phyloP scores from a whole-genome alignment of 2,329 filamentous ascomycete species.

The Fusarium sp. region DNA sequence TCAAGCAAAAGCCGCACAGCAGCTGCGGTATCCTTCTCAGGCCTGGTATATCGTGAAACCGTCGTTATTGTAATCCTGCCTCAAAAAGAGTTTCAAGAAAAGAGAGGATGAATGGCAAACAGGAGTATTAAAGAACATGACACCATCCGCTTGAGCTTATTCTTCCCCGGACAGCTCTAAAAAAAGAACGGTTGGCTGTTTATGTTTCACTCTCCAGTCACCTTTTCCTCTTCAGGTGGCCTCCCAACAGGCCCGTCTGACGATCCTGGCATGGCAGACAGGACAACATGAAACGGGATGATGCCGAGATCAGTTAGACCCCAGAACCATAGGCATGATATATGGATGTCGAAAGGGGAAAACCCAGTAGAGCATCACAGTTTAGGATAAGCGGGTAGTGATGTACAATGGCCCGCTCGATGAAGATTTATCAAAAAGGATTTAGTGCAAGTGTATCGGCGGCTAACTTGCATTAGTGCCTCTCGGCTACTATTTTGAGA shows the following conservation, averaged over 20 bases:
- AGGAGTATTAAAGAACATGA: constrained; percentile 27
- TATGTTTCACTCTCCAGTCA: constrained; percentile 28
- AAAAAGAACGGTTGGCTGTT: constrained; percentile 30
- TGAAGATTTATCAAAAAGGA: background rate
- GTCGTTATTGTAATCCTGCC: constrained; percentile 22
- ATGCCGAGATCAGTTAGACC: constrained; percentile 16
- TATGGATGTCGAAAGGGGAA: background rate
- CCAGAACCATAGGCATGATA: background rate
- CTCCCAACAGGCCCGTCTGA: constrained; percentile 17
- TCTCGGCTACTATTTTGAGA: constrained; percentile 34
- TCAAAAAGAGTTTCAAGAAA: constrained; percentile 16
- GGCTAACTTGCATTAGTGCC: constrained; percentile 44
- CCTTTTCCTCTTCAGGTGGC: constrained; percentile 12
- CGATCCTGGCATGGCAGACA: constrained; percentile 10
- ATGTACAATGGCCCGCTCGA: background rate
- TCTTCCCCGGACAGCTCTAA: constrained; percentile 24
- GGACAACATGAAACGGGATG: constrained; percentile 25
- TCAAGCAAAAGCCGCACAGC: constrained; percentile 32
- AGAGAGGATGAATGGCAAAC: background rate
- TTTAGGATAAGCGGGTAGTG: constrained; percentile 18
- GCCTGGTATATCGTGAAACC: constrained; percentile 19
- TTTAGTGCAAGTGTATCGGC: constrained; percentile 21
- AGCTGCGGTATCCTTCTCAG: constrained; percentile 31
- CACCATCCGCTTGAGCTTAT: constrained; percentile 21
- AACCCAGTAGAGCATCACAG: constrained; percentile 2